Conservation (phyloP, 2,329 filamentous ascomycete genomes). For the Fusarium sublunatum region DNA sequence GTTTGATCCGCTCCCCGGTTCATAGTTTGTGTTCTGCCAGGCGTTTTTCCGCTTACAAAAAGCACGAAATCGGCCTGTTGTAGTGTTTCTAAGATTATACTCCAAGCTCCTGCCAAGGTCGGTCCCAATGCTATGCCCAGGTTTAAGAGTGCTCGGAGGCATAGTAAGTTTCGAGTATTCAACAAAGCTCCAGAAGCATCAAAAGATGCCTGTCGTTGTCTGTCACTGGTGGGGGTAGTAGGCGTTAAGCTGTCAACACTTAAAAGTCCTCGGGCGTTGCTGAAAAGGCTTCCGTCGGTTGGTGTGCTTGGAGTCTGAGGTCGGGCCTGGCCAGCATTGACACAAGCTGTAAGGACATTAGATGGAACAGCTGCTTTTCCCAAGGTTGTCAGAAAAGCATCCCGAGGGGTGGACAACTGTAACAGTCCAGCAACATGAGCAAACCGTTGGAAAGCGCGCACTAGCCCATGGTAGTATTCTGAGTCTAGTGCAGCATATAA, state of each 20-base stretch:
- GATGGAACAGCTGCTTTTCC: slow-evolving; percentile 93
- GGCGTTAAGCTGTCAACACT: slow-evolving; percentile 78
- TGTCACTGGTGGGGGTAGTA: slow-evolving; percentile 66
- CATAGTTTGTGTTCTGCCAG: slow-evolving; percentile 63
- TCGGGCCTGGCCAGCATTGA: slow-evolving; percentile 61
- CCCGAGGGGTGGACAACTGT: slow-evolving; percentile 84
- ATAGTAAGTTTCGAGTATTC: slow-evolving; percentile 90
- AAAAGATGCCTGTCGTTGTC: slow-evolving; percentile 67
- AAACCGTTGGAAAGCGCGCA: slow-evolving; percentile 93
- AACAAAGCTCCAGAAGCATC: slow-evolving; percentile 69
- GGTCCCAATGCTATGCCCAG: slow-evolving; percentile 93
- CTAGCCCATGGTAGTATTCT: slow-evolving; percentile 91
- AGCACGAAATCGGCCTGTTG: slow-evolving; percentile 93
- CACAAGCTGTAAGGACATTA: slow-evolving; percentile 73
- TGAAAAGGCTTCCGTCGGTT: slow-evolving; percentile 70
- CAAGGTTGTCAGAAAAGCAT: slow-evolving; percentile 93
- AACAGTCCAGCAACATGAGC: slow-evolving; percentile 93
- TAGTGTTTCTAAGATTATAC: slow-evolving; percentile 89
- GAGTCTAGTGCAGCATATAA: slow-evolving; percentile 91
- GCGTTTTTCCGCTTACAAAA: slow-evolving; percentile 69
- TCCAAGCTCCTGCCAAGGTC: slow-evolving; percentile 86
- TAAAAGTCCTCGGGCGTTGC: slow-evolving; percentile 76
- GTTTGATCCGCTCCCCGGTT: slow-evolving; percentile 59
- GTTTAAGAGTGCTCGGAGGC: slow-evolving; percentile 90
- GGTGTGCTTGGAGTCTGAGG: slow-evolving; percentile 58